Base-by-base conservation (phyloP, 1,139 yeast genomes). In the Suhomyces maxii region DNA sequence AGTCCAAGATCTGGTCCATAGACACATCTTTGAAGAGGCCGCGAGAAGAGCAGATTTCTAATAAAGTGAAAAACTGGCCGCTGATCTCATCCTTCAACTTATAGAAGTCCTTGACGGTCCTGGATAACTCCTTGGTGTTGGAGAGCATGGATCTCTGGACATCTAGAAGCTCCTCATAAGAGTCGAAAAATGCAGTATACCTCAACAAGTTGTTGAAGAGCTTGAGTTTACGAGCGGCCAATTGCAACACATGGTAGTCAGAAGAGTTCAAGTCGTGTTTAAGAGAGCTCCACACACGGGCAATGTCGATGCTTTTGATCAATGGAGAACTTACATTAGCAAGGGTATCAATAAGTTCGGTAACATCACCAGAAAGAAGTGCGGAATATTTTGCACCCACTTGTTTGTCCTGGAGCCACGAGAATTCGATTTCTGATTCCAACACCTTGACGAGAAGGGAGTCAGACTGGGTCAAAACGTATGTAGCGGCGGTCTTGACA, bases 41-140 rank as follows among this genome's bases (percentile, higher is more conserved):
- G 7, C 41, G 35, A 11, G 26, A 35, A 8, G 49, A 41, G 18
- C 36, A 40, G 25, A 41, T 44, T 37, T 42, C 45, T 34, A 50
- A 42, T 26, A 58, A 49, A 10, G 59, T 60, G 51, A 59, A 73
- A 37, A 58, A 68, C 43, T 70, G 73, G 0, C 76, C 77, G 30
- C 53, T 52, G 9, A 74, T 61, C 14, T 62, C 66, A 44, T 78
- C 81, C 47, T 67, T 71, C 3, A 70, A 57, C 54, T 77, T 79
- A 55, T 79, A 78, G 49, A 76, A 76, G 38, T 66, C 61, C 25
- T 61, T 64, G 2, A 68, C 60, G 1, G 56, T 44, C 50, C 59
- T 64, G 4, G 63, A 45, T 13, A 60, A 56, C 32, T 53, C 62
- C 11, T 54, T 46, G 0, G 71, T 51, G 37, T 69, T 67, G 13